Evolutionary conservation across 1,284 basidiomycete species (phyloP), one percentile per base, ranked within the genome.

Genomic region (Abortiporus biennis): DNA sequence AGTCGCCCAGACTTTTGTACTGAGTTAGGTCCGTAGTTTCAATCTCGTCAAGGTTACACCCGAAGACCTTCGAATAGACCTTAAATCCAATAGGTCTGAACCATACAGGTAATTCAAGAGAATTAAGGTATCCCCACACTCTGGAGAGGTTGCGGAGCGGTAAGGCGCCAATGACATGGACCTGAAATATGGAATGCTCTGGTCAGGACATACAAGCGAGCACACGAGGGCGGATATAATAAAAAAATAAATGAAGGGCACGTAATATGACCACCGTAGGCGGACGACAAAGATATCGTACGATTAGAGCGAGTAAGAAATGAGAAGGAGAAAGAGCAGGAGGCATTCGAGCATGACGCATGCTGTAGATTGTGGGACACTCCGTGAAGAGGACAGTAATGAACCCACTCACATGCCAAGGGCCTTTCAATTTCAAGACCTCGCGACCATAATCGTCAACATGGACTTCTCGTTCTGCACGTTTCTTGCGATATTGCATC

Each of bases 351-450:
- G 15, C 15, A 27, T 25, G 16, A 15, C 27, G 24, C 4, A 31
- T 22, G 13, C 9, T 36, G n/a, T 21, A 15, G 4, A 13, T 23
- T 9, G 32, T 8, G 21, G n/a, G n/a, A n/a, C n/a, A n/a, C n/a
- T n/a, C n/a, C n/a, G n/a, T n/a, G n/a, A n/a, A n/a, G n/a, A n/a
- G n/a, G n/a, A n/a, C n/a, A n/a, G n/a, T n/a, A n/a, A n/a, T n/a
- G n/a, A n/a, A n/a, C n/a, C n/a, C n/a, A n/a, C 85, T 53, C 56
- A 92, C 93, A 67, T 96, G 91, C 94, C 95, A 97, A 2, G 95
- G 94, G 0, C 95, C 94, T 54, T 85, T 83, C 13, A 92, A 72
- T 47, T 75, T 80, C 45, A 96, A 74, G 24, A 85, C 63, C 53
- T 86, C 82, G 25, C 73, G 65, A 4, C 83, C 85, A 37, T 85